Percentiles rank a stretch among this genome's conserved stretches.
These are phyloP conservation scores for Tilletia setariae DNA, from an alignment of 1,284 basidiomycete species.

Conservation along the genomic window DNA sequence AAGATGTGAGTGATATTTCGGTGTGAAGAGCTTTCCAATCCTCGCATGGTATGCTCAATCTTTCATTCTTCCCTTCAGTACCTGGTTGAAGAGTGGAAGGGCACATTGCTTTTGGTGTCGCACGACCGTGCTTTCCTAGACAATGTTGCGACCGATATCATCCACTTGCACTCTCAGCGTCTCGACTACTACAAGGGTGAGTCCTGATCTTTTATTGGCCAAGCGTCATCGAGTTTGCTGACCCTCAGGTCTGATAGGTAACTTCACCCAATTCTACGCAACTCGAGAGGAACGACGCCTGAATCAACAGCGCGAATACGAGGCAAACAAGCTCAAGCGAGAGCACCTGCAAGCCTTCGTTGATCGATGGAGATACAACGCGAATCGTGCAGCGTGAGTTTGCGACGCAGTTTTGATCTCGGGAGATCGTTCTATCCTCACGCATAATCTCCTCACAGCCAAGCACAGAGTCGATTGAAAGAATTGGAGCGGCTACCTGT, in stretches of 20 bases:
- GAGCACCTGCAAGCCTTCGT: conserved; percentile 92
- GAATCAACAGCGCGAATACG: conserved; percentile 73
- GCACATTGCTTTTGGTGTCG: conserved; percentile 91
- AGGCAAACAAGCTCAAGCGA: conserved; percentile 89
- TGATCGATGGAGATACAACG: conserved; percentile 53
- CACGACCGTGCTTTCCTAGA: conserved; percentile 99
- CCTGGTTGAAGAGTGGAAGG: conserved; percentile 75
- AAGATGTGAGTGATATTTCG: conserved; percentile 29
- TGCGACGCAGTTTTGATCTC: neutral
- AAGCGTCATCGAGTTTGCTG: conserved; percentile 1
- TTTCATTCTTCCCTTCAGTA: conserved; percentile 58
- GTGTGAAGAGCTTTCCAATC: neutral
- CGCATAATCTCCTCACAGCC: conserved; percentile 60
- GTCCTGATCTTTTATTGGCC: neutral
- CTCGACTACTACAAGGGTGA: conserved; percentile 68
- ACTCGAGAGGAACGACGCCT: conserved; percentile 92
- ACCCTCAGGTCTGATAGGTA: conserved; percentile 65
- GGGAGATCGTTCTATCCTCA: neutral
- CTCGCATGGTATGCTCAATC: neutral
- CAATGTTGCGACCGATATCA: conserved; percentile 93
- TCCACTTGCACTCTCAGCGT: conserved; percentile 91
- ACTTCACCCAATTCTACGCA: conserved; percentile 98
- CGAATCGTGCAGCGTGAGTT: conserved; percentile 40
- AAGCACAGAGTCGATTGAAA: conserved; percentile 96
- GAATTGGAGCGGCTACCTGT: conserved; percentile 96